Evolutionary conservation across 768 basidiomycete species (phyloP).

Genomic region (Pleurotus djamor): DNA sequence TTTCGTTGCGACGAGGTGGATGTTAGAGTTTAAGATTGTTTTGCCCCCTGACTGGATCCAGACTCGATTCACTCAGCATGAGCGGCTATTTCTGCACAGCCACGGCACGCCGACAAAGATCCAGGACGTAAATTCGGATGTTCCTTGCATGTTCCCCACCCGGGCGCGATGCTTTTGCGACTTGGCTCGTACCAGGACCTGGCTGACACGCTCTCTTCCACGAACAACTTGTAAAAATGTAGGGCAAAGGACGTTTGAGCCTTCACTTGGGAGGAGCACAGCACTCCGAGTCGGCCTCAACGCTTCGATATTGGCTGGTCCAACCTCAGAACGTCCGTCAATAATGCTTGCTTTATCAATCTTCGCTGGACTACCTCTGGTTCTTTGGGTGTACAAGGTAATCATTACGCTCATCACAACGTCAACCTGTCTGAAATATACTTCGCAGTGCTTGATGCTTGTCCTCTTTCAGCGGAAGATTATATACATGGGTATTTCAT

Average conservation of each 20-base stretch:
- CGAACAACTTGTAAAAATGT: too few species aligned
- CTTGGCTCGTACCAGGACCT: not conserved
- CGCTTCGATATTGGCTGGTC: not conserved
- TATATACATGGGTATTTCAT: slow-evolving; percentile 42
- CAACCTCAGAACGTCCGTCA: slow-evolving; percentile 22
- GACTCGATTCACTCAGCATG: too few species aligned
- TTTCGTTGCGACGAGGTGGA: not conserved
- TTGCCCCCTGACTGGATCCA: too few species aligned
- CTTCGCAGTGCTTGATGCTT: slow-evolving; percentile 40
- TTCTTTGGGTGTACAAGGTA: slow-evolving; percentile 43
- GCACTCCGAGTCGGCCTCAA: not conserved
- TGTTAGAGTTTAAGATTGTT: not conserved
- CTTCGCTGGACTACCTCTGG: slow-evolving; percentile 31
- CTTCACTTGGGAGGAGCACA: too few species aligned
- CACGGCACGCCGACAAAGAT: not conserved
- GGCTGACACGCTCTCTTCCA: slow-evolving; percentile 4
- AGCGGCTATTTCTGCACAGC: too few species aligned
- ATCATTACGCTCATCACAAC: not conserved
- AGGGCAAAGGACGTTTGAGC: too few species aligned
- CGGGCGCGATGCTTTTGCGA: not conserved
- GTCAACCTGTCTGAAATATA: not conserved
- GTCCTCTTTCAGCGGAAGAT: slow-evolving; percentile 46
- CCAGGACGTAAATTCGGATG: not conserved
- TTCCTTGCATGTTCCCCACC: not conserved
- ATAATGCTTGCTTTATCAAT: slow-evolving; percentile 22